A percentile compares a stretch with the other conserved stretches of the same genome.
Evolutionary conservation across 208 protist genomes (phyloP).

Genomic region (Crithidia sp.): DNA sequence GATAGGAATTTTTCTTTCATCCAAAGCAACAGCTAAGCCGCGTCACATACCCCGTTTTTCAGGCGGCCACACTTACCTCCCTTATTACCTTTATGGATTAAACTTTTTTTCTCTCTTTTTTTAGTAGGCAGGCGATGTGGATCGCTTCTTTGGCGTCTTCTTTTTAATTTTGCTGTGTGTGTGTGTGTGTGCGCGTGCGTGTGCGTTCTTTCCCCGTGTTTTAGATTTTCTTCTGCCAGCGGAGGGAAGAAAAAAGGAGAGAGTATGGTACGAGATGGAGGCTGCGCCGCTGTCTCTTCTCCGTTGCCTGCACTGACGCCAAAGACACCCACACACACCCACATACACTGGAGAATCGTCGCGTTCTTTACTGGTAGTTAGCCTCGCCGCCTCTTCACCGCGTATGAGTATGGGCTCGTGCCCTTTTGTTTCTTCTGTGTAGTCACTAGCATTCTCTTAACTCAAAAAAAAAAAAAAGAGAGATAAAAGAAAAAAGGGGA

Average conservation of each 20-base stretch:
- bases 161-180: slow-evolving; percentile 9
- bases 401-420: slow-evolving; percentile 4
- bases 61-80: neutral
- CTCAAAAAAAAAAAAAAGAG: slow-evolving; percentile 8
- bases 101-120: neutral
- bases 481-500: neutral
- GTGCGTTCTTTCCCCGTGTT: slow-evolving; percentile 1
- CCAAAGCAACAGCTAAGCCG: too few relatives aligned
- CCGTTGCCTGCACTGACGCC: neutral
- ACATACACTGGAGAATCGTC: neutral
- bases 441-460: slow-evolving; percentile 8
- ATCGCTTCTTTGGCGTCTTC: neutral
- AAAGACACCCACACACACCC: neutral
- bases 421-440: slow-evolving; percentile 1
- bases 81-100: slow-evolving; percentile 19
- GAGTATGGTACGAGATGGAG: neutral
- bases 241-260: too few relatives aligned
- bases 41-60: too few relatives aligned
- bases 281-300: slow-evolving; percentile 9
- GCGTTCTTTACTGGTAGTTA: slow-evolving; percentile 3
- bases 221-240: slow-evolving; percentile 12
- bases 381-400: slow-evolving; percentile 13
- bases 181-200: neutral
- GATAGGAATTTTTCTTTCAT: too few relatives aligned
- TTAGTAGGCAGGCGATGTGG: slow-evolving; percentile 21